Evolutionary conservation across 495 filamentous ascomycete genomes (phyloP), one percentile per base, ranked within the genome.

Genomic region (Daldinia bambusicola): DNA sequence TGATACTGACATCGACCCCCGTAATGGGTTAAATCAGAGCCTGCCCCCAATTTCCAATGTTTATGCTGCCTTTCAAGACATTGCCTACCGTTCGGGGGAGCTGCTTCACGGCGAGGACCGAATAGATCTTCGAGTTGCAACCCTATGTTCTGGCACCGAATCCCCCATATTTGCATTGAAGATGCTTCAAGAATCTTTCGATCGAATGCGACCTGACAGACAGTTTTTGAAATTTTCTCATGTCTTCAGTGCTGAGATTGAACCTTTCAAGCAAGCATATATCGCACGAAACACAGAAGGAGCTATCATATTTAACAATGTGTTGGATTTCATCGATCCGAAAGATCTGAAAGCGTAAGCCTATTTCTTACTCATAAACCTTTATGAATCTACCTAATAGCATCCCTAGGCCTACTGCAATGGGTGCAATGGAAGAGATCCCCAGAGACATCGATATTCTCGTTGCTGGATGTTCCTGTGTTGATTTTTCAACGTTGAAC

Each of bases 131-230:
- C 84, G 84, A 1, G 84, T 95, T 22, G 92, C 85, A 1, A 97
- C 93, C 0, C 87, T 94, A 75, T 97, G 92, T 72, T 94, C 92
- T 10, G 93, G 93, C 4, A 95, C 93, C 0, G 93, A 97, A 69
- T 89, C 87, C 31, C 93, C 93, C 10, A 78, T 97, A 6, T 80
- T 94, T 2, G 90, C 90, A 0, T 73, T 94, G 43, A 80, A 86
- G 41, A 80, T 89, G 70, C 70, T 85, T 56, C 69, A 73, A 22
- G 84, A 84, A 13, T 52, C 75, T 77, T 77, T 62, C 76, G 20
- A 69, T 75, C 63, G 55, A 58, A 55, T 45, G 70, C 58, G 58
- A 57, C 48, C 22, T 67, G 16, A 62, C 5, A 31, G 61, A 14
- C 4, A n/a, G 2, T 50, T 69, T 9, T 77, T 91, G 5, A 55